Conservation (phyloP, 1,284 basidiomycete species). For the Serendipita sp. region DNA sequence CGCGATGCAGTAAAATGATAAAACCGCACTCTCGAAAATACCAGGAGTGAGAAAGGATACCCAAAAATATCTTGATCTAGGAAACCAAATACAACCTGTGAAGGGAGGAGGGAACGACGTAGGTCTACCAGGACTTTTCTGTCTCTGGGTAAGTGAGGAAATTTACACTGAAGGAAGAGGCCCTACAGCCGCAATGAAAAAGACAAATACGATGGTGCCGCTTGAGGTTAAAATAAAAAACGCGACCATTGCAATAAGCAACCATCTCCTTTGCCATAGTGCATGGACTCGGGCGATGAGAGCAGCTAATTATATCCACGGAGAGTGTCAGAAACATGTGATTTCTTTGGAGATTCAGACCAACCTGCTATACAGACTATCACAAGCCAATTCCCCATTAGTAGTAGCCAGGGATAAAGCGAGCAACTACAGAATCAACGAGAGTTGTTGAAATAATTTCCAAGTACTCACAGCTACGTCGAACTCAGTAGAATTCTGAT, state of each 20-base stretch:
- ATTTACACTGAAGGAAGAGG: background rate
- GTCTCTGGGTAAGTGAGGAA: background rate
- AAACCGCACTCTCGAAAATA: background rate
- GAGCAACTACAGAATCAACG: background rate
- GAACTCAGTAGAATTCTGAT: background rate
- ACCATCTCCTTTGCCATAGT: background rate
- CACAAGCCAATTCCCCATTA: conserved; percentile 2
- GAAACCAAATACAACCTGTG: conserved; percentile 1
- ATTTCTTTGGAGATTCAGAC: background rate
- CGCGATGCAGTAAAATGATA: background rate
- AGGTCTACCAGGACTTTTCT: background rate
- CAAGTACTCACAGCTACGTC: background rate
- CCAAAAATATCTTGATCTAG: background rate
- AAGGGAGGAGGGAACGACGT: background rate
- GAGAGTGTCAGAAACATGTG: background rate
- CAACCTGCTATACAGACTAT: background rate
- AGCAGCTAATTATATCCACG: background rate
- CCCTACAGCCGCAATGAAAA: background rate
- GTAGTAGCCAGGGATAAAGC: background rate
- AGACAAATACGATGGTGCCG: background rate
- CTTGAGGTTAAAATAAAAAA: background rate
- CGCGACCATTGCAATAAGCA: background rate
- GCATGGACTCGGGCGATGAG: background rate
- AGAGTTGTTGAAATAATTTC: background rate
- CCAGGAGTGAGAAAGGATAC: background rate